These are phyloP conservation scores for Theileria sp. DNA, from an alignment of 169 alveolate genomes.

Conservation along the genomic window DNA sequence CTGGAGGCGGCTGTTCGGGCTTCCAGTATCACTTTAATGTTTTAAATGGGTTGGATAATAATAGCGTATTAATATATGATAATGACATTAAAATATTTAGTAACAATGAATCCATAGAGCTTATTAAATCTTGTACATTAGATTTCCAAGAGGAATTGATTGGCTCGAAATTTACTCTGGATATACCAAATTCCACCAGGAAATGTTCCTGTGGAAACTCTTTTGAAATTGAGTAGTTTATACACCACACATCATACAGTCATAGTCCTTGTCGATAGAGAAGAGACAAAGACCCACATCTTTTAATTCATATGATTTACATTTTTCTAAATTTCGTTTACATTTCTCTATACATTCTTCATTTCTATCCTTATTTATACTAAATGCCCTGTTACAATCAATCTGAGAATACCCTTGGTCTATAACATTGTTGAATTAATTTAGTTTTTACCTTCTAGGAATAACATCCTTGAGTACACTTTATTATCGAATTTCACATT, in stretches of 20 bases:
- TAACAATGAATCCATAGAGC: slow-evolving; percentile 62
- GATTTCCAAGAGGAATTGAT: slow-evolving; percentile 68
- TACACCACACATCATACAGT: slow-evolving; percentile 28
- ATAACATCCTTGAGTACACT: slow-evolving; percentile 5
- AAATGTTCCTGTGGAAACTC: slow-evolving; percentile 79
- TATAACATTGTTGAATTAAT: background rate
- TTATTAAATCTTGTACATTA: slow-evolving; percentile 65
- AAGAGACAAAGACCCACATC: slow-evolving; percentile 14
- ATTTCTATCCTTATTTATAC: background rate
- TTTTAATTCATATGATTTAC: background rate
- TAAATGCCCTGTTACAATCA: slow-evolving; percentile 12
- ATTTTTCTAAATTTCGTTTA: background rate
- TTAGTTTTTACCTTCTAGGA: background rate
- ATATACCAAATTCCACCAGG: slow-evolving; percentile 70
- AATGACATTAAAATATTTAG: slow-evolving; percentile 63
- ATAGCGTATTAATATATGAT: slow-evolving; percentile 52
- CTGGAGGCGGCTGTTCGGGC: slow-evolving; percentile 81
- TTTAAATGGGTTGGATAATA: background rate
- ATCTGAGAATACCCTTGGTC: background rate
- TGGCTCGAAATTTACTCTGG: slow-evolving; percentile 69
- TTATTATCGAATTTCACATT: slow-evolving; percentile 13
- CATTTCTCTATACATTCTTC: slow-evolving; percentile 13
- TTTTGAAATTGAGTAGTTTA: slow-evolving; percentile 55
- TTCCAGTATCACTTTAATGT: slow-evolving; percentile 72
- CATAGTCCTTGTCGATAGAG: slow-evolving; percentile 1